Evolutionary conservation across 2,329 filamentous ascomycete species (phyloP).

Genomic region (Cercospora nicotianae): DNA sequence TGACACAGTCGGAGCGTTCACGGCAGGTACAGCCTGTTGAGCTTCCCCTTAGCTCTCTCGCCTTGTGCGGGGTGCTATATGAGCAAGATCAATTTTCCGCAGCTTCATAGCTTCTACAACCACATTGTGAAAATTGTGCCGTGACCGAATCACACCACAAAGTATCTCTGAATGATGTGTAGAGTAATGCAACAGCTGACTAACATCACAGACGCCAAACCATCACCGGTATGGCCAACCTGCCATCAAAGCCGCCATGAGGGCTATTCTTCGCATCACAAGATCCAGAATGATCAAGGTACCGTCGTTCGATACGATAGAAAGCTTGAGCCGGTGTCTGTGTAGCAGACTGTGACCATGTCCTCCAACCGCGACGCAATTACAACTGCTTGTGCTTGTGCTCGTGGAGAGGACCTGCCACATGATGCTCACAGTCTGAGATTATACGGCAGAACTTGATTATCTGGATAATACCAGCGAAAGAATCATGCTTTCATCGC

Average conservation of each 20-base stretch:
- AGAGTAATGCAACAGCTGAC: conserved; percentile 7
- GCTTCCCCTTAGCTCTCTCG: background rate
- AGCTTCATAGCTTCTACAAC: background rate
- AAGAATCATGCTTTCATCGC: conserved; percentile 81
- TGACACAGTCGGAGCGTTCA: background rate
- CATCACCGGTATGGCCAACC: conserved; percentile 18
- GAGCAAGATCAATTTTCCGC: background rate
- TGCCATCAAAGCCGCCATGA: conserved; percentile 22
- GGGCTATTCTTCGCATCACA: conserved; percentile 18
- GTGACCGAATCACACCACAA: background rate
- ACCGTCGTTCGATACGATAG: conserved; percentile 24
- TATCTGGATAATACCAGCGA: conserved; percentile 98
- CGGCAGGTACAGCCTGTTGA: background rate
- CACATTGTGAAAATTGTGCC: background rate
- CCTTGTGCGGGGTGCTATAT: conserved; percentile 4
- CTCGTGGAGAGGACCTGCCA: conserved; percentile 26
- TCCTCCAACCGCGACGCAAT: conserved; percentile 21
- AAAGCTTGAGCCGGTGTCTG: conserved; percentile 30
- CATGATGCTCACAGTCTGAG: conserved; percentile 60
- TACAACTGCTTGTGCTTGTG: background rate
- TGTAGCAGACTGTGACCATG: conserved; percentile 14
- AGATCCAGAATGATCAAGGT: conserved; percentile 27
- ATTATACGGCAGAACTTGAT: conserved; percentile 97
- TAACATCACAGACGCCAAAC: conserved; percentile 5
- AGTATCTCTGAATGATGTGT: background rate